Base-by-base conservation (phyloP, 2,329 filamentous ascomycete genomes). In the Ascochyta clinopodiicola region DNA sequence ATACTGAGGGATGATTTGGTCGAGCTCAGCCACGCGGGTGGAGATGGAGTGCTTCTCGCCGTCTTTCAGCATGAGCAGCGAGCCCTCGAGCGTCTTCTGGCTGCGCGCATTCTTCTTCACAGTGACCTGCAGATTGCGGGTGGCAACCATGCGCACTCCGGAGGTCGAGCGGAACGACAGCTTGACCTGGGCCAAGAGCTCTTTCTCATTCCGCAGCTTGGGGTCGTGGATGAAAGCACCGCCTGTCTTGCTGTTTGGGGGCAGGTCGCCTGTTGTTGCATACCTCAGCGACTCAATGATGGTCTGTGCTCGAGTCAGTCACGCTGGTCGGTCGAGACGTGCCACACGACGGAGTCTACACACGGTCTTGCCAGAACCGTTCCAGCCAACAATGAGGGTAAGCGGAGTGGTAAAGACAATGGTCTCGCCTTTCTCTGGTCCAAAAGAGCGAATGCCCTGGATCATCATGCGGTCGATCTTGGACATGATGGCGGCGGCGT, bases 271-370 rank as follows among this genome's bases (percentile, higher is more conserved):
- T 7, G 93, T 97, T 17, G 96, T 97, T 47, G 91, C 93, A 86
- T 97, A 99, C 74, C 97, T 97, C 70, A 99, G 89, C 74, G 92
- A 96, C 77, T 99, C 95, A 77, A 99, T 99, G 72, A 99, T 96
- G 54, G 95, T 98, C 80, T 85, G 56, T 24, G 38, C 22, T 34
- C 3, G 24, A n/a, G 44, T 59, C 24, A 62, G 21, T 44, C 15
- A 37, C 4, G 32, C 2, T 25, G 13, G 44, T 59, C 27, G 57
- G 17, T 44, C 17, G 34, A 34, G 31, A n/a, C n/a, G 25, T 4
- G 38, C 12, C 8, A 22, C 7, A 25, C 24, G 25, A 15, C 37
- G 25, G 15, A 63, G 6, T 9, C 3, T 12, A 51, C 75, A 39
- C 77, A 85, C 83, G 9, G 95, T 99, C 80, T 99, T 99, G 59